Percentiles rank a stretch among this genome's conserved stretches.
phyloP scores from a whole-genome alignment of 176 grass and related monocot genomes.

The Phragmites australis region DNA sequence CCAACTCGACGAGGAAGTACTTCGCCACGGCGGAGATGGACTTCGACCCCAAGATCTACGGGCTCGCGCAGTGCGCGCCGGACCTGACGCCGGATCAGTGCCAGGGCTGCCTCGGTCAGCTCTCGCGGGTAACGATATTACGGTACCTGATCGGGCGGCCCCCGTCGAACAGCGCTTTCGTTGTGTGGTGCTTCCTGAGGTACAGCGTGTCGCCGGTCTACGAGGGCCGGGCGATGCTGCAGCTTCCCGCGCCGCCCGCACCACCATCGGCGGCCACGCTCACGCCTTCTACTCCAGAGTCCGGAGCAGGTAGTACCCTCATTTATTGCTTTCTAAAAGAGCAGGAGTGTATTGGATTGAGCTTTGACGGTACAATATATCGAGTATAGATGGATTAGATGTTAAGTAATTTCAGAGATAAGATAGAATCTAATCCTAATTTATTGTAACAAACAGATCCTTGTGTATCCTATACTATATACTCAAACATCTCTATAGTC shows the following conservation, averaged over 20 bases:
- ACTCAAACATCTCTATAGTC: too few species aligned
- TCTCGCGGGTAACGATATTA: neutral
- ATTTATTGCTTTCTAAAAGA: neutral
- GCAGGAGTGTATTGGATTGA: too few species aligned
- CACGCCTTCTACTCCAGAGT: neutral
- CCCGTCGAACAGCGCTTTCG: neutral
- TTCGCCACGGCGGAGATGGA: slow-evolving; percentile 43
- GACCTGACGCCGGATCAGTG: slow-evolving; percentile 36
- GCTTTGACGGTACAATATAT: too few species aligned
- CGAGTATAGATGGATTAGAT: too few species aligned
- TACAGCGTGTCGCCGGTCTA: slow-evolving; percentile 36
- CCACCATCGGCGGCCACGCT: neutral
- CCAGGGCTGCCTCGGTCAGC: slow-evolving; percentile 12
- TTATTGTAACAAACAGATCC: too few species aligned
- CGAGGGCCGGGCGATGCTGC: slow-evolving; percentile 32
- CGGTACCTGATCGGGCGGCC: neutral
- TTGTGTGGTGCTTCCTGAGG: slow-evolving; percentile 29
- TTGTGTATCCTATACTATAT: too few species aligned
- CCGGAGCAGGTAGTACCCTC: neutral
- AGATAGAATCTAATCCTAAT: too few species aligned
- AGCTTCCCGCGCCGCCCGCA: slow-evolving; percentile 27
- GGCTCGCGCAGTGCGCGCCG: slow-evolving; percentile 54
- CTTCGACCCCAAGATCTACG: slow-evolving; percentile 48
- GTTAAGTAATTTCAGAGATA: too few species aligned
- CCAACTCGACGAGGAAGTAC: slow-evolving; percentile 39